Evolutionary conservation across 208 protist species (phyloP), one percentile per base, ranked within the genome.

Genomic region (Trypanosoma avium): DNA sequence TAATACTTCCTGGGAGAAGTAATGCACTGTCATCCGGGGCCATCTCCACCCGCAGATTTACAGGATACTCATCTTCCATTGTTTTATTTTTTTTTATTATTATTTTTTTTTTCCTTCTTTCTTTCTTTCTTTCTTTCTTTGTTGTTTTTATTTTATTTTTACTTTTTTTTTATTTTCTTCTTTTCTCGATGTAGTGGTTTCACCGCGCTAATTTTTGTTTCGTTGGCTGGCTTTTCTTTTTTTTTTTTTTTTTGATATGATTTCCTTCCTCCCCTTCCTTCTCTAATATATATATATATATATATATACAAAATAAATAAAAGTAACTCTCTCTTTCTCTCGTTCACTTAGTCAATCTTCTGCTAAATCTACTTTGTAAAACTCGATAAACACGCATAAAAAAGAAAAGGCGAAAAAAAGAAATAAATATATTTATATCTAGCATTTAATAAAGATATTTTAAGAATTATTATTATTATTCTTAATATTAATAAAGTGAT

Each of bases 31-130:
- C 68, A 43, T 87, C 75, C 2, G 78, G 77, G 6, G 72, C 56
- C 54, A 88, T 75, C 33, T 85, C 77, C 17, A 78, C 77, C 30
- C 69, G 55, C 49, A 82, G 49, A 43, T 68, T 84, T 54, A 85
- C 61, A 46, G 68, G 60, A 6, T 78, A 52, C 6, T 72, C 64
- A 30, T 72, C 58, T 46, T 80, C 36, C 63, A 60, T 67, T 29
- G n/a, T 61, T 17, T 24, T 40, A 7, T 35, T 45, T 10, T 21
- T 54, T 10, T 21, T 50, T 30, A 47, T 54, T 27, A 30, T 45
- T 29, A 49, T 26, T 43, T 46, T 33, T 13, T n/a, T 62, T 17
- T 29, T 70, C 33, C 24, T 46, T 29, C 12, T 42, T 27, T 24
- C 29, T 24, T 19, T 12, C 32, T 55, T 56, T 43, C 24, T 57